These are phyloP conservation scores for Cicer judaicum DNA, from an alignment of 306 rosid genomes.

Conservation along the genomic window DNA sequence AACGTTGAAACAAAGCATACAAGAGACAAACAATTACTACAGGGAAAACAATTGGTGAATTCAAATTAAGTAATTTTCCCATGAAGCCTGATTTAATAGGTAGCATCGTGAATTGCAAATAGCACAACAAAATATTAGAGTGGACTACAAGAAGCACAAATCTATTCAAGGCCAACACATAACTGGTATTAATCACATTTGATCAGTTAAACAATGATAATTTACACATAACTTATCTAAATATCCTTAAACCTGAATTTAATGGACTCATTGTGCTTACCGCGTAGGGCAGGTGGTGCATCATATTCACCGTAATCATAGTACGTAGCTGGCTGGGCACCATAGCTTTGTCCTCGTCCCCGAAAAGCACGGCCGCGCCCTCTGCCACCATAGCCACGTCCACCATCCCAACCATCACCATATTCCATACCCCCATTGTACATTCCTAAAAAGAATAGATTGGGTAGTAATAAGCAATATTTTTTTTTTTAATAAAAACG, in stretches of 20 bases:
- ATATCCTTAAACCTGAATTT: constrained; percentile 11
- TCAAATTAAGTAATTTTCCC: neutral
- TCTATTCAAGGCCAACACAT: neutral
- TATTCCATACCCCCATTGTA: constrained; percentile 71
- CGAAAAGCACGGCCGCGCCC: constrained; percentile 69
- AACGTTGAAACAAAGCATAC: constrained; percentile 1
- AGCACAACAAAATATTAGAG: neutral
- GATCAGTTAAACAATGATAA: neutral
- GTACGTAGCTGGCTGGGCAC: constrained; percentile 58
- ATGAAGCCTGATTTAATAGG: neutral
- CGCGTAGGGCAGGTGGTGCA: constrained; percentile 66
- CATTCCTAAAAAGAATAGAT: constrained; percentile 51
- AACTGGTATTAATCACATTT: neutral
- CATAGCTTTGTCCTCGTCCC: constrained; percentile 74
- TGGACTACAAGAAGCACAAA: neutral
- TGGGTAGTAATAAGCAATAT: neutral
- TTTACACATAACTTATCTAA: constrained; percentile 10
- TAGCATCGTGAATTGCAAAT: neutral
- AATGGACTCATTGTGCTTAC: constrained; percentile 50
- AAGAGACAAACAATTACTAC: neutral
- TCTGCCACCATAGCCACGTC: constrained; percentile 77
- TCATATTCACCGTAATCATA: constrained; percentile 70
- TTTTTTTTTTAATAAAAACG: neutral
- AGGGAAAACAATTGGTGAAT: neutral
- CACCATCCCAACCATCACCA: constrained; percentile 83